Conservation (phyloP, 1,139 yeast genomes). For the Kluyveromyces sp. region DNA sequence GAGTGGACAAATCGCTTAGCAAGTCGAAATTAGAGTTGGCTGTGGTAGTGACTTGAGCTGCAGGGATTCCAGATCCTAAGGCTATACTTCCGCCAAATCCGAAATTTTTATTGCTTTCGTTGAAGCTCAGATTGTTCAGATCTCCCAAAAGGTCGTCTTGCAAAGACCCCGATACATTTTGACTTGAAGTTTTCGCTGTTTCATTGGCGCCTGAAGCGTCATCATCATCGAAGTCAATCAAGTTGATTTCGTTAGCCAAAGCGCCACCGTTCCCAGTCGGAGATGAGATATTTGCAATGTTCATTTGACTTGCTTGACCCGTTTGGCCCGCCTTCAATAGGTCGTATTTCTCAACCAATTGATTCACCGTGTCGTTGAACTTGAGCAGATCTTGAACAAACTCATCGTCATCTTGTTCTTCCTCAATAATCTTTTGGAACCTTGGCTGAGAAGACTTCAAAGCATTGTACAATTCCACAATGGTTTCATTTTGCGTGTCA, state of each 20-base stretch:
- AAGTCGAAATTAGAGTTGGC: slow-evolving; percentile 31
- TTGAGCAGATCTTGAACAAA: slow-evolving; percentile 59
- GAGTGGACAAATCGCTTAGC: slow-evolving; percentile 42
- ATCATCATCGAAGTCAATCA: slow-evolving; percentile 81
- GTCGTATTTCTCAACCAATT: slow-evolving; percentile 60
- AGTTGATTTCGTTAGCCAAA: slow-evolving; percentile 42
- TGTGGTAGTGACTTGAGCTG: slow-evolving; percentile 17
- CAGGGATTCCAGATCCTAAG: slow-evolving; percentile 31
- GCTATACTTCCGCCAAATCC: slow-evolving; percentile 39
- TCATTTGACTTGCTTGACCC: slow-evolving; percentile 52
- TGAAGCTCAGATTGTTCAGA: slow-evolving; percentile 53
- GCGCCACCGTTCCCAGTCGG: slow-evolving; percentile 32
- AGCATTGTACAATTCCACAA: slow-evolving; percentile 69
- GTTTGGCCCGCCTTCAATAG: slow-evolving; percentile 59
- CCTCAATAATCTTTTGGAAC: slow-evolving; percentile 73
- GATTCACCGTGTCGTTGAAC: slow-evolving; percentile 72
- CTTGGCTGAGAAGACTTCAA: slow-evolving; percentile 84
- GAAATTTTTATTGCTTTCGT: slow-evolving; percentile 24
- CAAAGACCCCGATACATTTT: slow-evolving; percentile 15
- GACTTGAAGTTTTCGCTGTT: slow-evolving; percentile 35
- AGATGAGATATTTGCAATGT: slow-evolving; percentile 30
- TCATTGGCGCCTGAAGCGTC: slow-evolving; percentile 33
- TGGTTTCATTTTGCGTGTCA: slow-evolving; percentile 61
- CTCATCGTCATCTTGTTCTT: slow-evolving; percentile 62
- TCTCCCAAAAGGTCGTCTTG: slow-evolving; percentile 67